Evolutionary conservation across 441 rosid genomes (phyloP), one percentile per base, ranked within the genome.

Genomic region (Biscutella auriculata): DNA sequence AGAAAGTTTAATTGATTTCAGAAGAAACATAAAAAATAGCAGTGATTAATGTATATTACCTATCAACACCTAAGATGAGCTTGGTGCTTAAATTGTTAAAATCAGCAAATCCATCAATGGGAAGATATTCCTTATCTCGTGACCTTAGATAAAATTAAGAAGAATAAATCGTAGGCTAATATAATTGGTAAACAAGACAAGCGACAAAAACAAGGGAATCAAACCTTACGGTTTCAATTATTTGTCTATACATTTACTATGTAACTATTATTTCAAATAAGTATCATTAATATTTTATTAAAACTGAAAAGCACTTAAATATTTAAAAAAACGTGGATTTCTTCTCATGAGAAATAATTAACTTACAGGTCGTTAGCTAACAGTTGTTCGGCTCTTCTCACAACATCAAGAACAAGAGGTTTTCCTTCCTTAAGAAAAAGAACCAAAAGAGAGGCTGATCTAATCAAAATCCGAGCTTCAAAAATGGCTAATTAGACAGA

Each of bases 51-150:
- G 35, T 10, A 19, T 21, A 53, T 56, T 72, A 82, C 89, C 85
- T 80, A 48, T 77, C 86, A 70, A 53, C 73, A 68, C 89, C 89
- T 50, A 83, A 73, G 65, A 83, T 79, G 53, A 83, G 86, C 73
- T 75, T 76, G 58, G 89, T 82, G 16, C 84, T 80, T 59, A 75
- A 60, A 58, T 80, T 77, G 62, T 74, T 80, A 49, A 83, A 83
- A 29, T 79, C 86, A 28, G 79, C 63, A 28, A 83, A 43, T 35
- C 89, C 89, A 66, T 71, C 74, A 68, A 83, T 80, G 26, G 86
- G 86, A 66, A 83, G 77, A 56, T 80, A 83, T 58, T 83, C 89
- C 71, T 83, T 83, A 36, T 72, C 69, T 8, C 81, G 74, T 0
- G 78, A 69, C 63, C 89, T 83, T 67, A 68, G 13, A 19, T 2